These are phyloP conservation scores for Ephemerocybe angulata DNA, from an alignment of 768 basidiomycete species.

Conservation along the genomic window DNA sequence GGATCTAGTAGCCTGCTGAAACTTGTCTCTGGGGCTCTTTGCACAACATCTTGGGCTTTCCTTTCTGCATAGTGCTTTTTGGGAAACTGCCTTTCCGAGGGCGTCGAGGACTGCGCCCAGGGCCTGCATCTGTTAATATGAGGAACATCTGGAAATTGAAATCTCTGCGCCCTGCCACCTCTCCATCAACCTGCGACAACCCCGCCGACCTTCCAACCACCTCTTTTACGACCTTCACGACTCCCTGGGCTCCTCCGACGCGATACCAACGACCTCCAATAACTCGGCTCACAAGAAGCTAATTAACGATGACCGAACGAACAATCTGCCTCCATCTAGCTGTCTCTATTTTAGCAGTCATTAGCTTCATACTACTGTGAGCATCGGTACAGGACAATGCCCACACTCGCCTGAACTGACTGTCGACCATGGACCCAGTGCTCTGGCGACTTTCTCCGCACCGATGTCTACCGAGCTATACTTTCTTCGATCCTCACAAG, in stretches of 20 bases:
- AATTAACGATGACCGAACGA: background rate
- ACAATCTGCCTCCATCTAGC: constrained; percentile 17
- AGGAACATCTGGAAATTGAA: background rate
- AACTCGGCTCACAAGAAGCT: no score
- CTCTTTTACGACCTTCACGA: background rate
- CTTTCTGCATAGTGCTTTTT: background rate
- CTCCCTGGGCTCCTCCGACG: background rate
- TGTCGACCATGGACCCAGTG: background rate
- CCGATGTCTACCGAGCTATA: constrained; percentile 31
- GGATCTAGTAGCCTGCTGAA: background rate
- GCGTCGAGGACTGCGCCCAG: background rate
- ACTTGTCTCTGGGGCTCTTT: background rate
- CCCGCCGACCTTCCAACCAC: no score
- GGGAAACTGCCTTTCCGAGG: background rate
- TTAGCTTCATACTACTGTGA: constrained; percentile 27
- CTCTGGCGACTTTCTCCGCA: constrained; percentile 33
- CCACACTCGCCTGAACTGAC: constrained; percentile 13
- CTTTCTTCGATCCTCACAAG: constrained; percentile 35
- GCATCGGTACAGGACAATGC: background rate
- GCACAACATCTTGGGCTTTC: background rate
- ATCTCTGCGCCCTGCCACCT: background rate
- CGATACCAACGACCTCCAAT: no score
- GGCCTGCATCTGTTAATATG: background rate
- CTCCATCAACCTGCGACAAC: background rate
- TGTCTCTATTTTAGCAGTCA: constrained; percentile 23